Conservation (phyloP, 2,329 filamentous ascomycete genomes). For the Dothideomycetidae sp. region DNA sequence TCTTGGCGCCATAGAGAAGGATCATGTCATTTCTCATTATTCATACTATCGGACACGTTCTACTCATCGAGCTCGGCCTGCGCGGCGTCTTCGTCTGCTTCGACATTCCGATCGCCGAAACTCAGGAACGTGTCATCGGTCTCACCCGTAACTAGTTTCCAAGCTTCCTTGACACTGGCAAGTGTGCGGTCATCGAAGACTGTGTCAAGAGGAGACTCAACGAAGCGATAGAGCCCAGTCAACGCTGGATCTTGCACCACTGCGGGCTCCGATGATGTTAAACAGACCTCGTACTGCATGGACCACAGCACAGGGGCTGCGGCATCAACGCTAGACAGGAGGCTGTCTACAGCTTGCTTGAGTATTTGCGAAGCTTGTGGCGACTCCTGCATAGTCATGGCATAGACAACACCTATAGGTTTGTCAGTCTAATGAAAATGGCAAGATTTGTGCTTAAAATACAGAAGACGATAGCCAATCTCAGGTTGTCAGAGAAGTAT, state of each 20-base stretch:
- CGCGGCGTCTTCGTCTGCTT: slow-evolving; percentile 38
- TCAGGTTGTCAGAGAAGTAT: slow-evolving; percentile 82
- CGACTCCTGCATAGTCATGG: slow-evolving; percentile 30
- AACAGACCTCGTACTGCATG: slow-evolving; percentile 37
- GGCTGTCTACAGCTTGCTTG: slow-evolving; percentile 26
- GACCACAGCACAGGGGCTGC: slow-evolving; percentile 37
- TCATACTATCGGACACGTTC: not conserved
- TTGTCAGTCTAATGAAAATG: slow-evolving; percentile 24
- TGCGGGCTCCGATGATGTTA: slow-evolving; percentile 18
- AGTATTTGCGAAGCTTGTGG: slow-evolving; percentile 24
- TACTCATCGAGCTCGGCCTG: slow-evolving; percentile 7
- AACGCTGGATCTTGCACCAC: slow-evolving; percentile 17
- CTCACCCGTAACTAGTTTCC: slow-evolving; percentile 48
- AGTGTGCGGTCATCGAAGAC: slow-evolving; percentile 61
- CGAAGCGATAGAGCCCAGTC: slow-evolving; percentile 41
- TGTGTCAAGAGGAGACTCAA: slow-evolving; percentile 47
- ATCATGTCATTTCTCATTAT: not conserved
- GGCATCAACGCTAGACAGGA: slow-evolving; percentile 28
- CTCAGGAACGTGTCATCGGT: slow-evolving; percentile 51
- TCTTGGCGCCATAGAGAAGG: not conserved
- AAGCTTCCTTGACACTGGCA: slow-evolving; percentile 52
- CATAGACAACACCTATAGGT: slow-evolving; percentile 43
- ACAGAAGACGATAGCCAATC: slow-evolving; percentile 18
- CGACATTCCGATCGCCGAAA: slow-evolving; percentile 60
- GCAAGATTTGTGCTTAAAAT: slow-evolving; percentile 8